Evolutionary conservation across 2,329 filamentous ascomycete species (phyloP), one percentile per base, ranked within the genome.

Genomic region (Pseudofabraea citricarpa): DNA sequence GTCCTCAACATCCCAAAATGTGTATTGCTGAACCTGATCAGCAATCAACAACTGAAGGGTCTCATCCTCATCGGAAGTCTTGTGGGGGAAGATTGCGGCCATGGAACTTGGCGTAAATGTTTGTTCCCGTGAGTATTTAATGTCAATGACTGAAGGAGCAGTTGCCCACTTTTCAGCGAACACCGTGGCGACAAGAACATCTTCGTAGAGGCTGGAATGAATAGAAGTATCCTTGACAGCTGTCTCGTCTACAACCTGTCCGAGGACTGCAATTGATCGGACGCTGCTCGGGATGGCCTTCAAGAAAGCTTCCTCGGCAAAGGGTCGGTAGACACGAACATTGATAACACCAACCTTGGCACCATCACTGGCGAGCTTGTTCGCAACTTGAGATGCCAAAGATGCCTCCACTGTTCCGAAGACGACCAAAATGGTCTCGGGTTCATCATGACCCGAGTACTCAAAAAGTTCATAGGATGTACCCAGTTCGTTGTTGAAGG

Each of bases 391-490:
- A 52, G 85, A 83, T 45, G 89, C 82, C 48, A 97, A 71, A 56
- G 93, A 90, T 12, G 87, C 81, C 71, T 98, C 93, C 5, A 90
- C 81, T 47, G 89, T 95, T 55, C 93, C 93, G 56, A 98, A 96
- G 35, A 89, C 87, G 22, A 97, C 90, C 24, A 97, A 71, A 13
- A 98, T 89, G 8, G 83, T 81, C 52, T 91, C 86, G 4, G 93
- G 81, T 33, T 81, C 72, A 38, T 79, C 72, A 61, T 97, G 89
- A 19, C 93, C 93, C 58, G 85, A 79, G 70, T 98, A 98, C 69
- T 98, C 93, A 56, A 97, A 98, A 6, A 89, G 81, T 58, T 84
- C 79, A 64, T 98, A 98, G 53, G 91, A 83, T 35, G 93, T 97
- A 46, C 91, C 93, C 19, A 98, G 81, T 70, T 97, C 90, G 50